These are phyloP conservation scores for Umbelopsis vinacea DNA, from an alignment of 192 early-diverging fungal species.

Conservation along the genomic window DNA sequence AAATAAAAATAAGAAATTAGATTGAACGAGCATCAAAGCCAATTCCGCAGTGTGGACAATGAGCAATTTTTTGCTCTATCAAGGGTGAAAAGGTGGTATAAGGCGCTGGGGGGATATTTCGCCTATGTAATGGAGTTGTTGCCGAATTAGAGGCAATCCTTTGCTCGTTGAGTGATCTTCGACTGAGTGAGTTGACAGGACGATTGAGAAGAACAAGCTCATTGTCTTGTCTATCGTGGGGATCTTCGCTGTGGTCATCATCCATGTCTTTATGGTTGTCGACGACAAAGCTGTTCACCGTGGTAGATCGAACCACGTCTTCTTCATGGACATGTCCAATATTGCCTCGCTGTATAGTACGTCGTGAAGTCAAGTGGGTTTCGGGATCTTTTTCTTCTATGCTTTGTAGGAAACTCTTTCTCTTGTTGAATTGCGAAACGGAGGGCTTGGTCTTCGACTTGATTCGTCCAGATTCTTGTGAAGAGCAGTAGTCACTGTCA, in stretches of 20 bases:
- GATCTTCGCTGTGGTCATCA: not conserved
- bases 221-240: not conserved
- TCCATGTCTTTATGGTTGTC: not conserved
- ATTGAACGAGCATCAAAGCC: not conserved
- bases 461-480: not conserved
- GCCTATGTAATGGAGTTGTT: not conserved
- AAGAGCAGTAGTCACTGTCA: not conserved
- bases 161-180: not conserved
- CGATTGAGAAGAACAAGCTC: not conserved
- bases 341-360: not conserved
- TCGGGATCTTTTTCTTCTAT: not conserved
- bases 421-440: not conserved
- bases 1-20: not conserved
- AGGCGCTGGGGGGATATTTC: not conserved
- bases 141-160: not conserved
- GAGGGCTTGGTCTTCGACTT: not conserved
- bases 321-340: constrained; percentile 7
- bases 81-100: not conserved
- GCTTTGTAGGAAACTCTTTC: not conserved
- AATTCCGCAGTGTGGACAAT: constrained; percentile 12
- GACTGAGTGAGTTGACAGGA: not conserved
- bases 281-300: not conserved
- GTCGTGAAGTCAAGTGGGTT: not conserved
- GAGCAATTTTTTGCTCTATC: not conserved
- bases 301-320: not conserved